Evolutionary conservation across 1,284 basidiomycete genomes (phyloP).

Genomic region (Heterobasidion parviporum): DNA sequence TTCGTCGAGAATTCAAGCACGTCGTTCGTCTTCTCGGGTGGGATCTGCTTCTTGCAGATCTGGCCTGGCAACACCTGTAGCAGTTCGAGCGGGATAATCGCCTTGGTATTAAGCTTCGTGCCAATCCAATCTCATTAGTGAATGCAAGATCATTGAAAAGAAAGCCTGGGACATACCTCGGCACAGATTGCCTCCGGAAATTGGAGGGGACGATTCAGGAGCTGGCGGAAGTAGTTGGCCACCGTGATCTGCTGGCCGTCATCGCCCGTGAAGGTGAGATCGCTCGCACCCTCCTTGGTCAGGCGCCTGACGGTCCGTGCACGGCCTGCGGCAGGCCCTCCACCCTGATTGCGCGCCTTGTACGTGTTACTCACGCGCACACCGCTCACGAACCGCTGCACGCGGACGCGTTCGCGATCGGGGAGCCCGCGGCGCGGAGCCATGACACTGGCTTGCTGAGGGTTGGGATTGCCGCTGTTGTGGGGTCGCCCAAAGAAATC

Average conservation of each 20-base stretch:
- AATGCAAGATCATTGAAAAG: neutral
- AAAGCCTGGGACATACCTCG: slow-evolving; percentile 36
- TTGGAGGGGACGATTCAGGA: slow-evolving; percentile 28
- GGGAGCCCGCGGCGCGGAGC: slow-evolving; percentile 37
- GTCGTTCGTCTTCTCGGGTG: slow-evolving; percentile 54
- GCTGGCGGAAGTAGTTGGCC: neutral
- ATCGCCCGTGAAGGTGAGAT: neutral
- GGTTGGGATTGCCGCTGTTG: slow-evolving; percentile 26
- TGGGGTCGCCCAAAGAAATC: slow-evolving; percentile 32
- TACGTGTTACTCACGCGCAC: slow-evolving; percentile 25
- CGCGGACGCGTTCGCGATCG: slow-evolving; percentile 47
- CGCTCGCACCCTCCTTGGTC: slow-evolving; percentile 3
- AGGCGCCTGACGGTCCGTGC: slow-evolving; percentile 15
- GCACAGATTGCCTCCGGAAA: slow-evolving; percentile 55
- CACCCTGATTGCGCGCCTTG: neutral
- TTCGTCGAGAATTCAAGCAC: slow-evolving; percentile 70
- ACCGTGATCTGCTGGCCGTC: neutral
- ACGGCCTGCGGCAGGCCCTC: neutral
- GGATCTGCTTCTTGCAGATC: slow-evolving; percentile 60
- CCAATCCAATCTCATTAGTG: neutral
- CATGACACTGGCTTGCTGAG: slow-evolving; percentile 16
- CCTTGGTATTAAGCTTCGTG: slow-evolving; percentile 52
- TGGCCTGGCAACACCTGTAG: slow-evolving; percentile 61
- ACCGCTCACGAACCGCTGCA: slow-evolving; percentile 57
- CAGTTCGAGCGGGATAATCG: slow-evolving; percentile 60